Evolutionary conservation across 1,139 yeast genomes (phyloP).

Genomic region (Torulaspora pretoriensis): DNA sequence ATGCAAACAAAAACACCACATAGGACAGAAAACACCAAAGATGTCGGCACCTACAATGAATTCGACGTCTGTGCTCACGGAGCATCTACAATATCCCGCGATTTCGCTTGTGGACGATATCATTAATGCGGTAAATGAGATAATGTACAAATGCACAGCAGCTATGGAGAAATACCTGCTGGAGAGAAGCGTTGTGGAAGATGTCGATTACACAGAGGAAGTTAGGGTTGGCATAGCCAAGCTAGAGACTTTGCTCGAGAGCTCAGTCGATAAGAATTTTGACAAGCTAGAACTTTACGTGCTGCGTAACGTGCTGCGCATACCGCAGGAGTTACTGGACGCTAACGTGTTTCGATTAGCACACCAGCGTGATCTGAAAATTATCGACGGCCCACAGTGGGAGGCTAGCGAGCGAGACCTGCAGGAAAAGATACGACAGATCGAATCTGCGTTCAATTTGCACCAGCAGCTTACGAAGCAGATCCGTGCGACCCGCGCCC

Average conservation of each 20-base stretch:
- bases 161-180: constrained; percentile 69
- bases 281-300: constrained; percentile 85
- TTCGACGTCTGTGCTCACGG: constrained; percentile 64
- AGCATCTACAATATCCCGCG: constrained; percentile 84
- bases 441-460: constrained; percentile 20
- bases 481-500: constrained; percentile 13
- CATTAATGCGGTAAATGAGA: constrained; percentile 81
- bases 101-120: constrained; percentile 84
- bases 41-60: constrained; percentile 44
- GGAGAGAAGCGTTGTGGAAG: constrained; percentile 31
- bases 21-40: not conserved
- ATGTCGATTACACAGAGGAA: constrained; percentile 42
- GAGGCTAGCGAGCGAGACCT: constrained; percentile 14
- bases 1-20: not conserved
- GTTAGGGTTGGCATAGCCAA: constrained; percentile 74
- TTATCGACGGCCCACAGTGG: constrained; percentile 15
- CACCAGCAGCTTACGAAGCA: constrained; percentile 20
- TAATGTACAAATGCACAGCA: constrained; percentile 76
- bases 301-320: constrained; percentile 65
- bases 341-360: constrained; percentile 63
- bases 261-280: constrained; percentile 75
- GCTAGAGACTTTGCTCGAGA: constrained; percentile 72
- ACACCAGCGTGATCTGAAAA: constrained; percentile 59
- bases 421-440: constrained; percentile 18
- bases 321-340: constrained; percentile 65